phyloP scores from a whole-genome alignment of 2,329 filamentous ascomycete genomes.

The Clarireedia sp. region DNA sequence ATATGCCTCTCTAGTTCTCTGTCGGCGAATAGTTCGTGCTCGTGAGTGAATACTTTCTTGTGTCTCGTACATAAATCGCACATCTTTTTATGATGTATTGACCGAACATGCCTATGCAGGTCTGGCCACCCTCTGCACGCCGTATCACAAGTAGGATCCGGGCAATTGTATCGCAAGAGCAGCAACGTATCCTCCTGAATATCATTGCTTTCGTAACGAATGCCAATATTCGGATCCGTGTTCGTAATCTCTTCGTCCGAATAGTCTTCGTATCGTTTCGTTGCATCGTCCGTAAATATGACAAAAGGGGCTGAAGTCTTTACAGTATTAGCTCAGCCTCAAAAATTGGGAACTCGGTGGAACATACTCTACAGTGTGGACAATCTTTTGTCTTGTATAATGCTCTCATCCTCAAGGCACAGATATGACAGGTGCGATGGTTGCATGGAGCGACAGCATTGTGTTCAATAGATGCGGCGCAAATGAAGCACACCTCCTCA shows the following conservation, averaged over 20 bases:
- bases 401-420: slow-evolving; percentile 80
- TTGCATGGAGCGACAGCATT: slow-evolving; percentile 89
- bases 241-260: slow-evolving; percentile 62
- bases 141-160: slow-evolving; percentile 74
- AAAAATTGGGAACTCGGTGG: not conserved
- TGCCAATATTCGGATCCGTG: slow-evolving; percentile 78
- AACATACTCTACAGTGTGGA: slow-evolving; percentile 80
- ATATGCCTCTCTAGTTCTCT: slow-evolving; percentile 81
- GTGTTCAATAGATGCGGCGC: slow-evolving; percentile 82
- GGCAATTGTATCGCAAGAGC: slow-evolving; percentile 89
- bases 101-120: slow-evolving; percentile 73
- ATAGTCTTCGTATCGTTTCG: slow-evolving; percentile 84
- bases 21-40: slow-evolving; percentile 84
- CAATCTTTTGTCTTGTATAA: slow-evolving; percentile 96
- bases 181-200: slow-evolving; percentile 88
- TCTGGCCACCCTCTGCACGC: slow-evolving; percentile 77
- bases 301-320: slow-evolving; percentile 69
- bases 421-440: slow-evolving; percentile 94
- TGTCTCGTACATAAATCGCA: slow-evolving; percentile 86
- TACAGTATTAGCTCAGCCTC: slow-evolving; percentile 33
- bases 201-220: slow-evolving; percentile 80
- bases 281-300: slow-evolving; percentile 80
- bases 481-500: slow-evolving; percentile 92
- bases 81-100: slow-evolving; percentile 77
- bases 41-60: slow-evolving; percentile 98